Conservation (phyloP, 345 rosid genomes). For the Turritis glabra region DNA sequence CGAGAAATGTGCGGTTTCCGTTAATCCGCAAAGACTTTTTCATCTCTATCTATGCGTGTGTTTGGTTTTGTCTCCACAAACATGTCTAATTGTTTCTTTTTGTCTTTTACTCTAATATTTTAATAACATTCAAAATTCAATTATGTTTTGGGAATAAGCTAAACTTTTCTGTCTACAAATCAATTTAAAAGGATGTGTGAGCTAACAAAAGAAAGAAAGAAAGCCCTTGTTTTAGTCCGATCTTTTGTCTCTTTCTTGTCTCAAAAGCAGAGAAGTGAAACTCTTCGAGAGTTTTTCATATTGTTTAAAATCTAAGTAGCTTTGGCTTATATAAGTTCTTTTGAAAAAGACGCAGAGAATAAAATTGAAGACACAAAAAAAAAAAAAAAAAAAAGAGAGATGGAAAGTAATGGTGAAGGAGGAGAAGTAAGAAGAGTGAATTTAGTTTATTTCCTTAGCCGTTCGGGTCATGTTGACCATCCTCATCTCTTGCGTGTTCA, state of each 20-base stretch:
- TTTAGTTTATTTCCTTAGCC: conserved; percentile 69
- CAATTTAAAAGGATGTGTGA: conserved; percentile 10
- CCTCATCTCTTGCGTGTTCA: conserved; percentile 76
- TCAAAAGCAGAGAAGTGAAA: conserved; percentile 28
- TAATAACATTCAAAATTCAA: conserved; percentile 21
- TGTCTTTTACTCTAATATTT: conserved; percentile 22
- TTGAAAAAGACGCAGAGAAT: conserved; percentile 26
- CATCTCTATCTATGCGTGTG: conserved; percentile 36
- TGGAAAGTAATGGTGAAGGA: conserved; percentile 35
- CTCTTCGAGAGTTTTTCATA: not conserved
- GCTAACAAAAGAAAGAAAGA: conserved; percentile 9
- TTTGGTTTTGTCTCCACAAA: conserved; percentile 36
- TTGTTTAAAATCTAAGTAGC: conserved; percentile 7
- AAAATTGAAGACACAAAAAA: not conserved
- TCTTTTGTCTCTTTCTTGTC: conserved; percentile 35
- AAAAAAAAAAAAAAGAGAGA: conserved; percentile 4
- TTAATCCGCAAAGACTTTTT: conserved; percentile 26
- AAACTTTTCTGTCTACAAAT: not conserved
- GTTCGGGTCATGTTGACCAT: conserved; percentile 55
- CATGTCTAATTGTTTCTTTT: conserved; percentile 24
- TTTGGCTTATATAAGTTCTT: conserved; percentile 19
- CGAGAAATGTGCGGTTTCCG: conserved; percentile 36
- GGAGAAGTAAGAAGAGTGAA: conserved; percentile 62
- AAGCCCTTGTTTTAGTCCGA: conserved; percentile 18
- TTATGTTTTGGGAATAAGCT: not conserved